Conservation (phyloP, 1,284 basidiomycete species). For the Ustilago trichophora region DNA sequence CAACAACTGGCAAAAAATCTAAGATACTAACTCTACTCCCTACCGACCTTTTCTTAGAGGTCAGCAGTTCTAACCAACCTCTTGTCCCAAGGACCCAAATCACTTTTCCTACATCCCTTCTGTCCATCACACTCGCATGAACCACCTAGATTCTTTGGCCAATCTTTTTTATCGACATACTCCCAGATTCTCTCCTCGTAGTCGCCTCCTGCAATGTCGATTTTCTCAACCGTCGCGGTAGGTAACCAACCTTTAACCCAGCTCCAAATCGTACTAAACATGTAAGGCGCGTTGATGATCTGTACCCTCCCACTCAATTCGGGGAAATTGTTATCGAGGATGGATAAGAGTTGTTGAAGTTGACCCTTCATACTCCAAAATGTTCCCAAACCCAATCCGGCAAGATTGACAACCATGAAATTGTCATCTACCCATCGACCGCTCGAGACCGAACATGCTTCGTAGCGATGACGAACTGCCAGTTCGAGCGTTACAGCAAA, state of each 20-base stretch:
- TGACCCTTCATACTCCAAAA: constrained; percentile 63
- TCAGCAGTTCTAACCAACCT: constrained; percentile 25
- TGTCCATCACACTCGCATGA: constrained; percentile 47
- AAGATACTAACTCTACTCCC: too few relatives aligned
- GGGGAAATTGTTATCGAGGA: constrained; percentile 63
- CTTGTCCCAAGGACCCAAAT: constrained; percentile 57
- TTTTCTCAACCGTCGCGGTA: constrained; percentile 58
- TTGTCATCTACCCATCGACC: constrained; percentile 62
- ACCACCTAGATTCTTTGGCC: constrained; percentile 59
- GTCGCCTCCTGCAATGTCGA: constrained; percentile 59
- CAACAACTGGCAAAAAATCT: too few relatives aligned
- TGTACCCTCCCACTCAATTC: constrained; percentile 61
- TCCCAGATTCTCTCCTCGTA: constrained; percentile 46
- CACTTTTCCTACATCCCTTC: constrained; percentile 43
- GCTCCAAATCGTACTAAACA: constrained; percentile 61
- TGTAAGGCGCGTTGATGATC: constrained; percentile 64
- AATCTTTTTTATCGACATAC: constrained; percentile 49
- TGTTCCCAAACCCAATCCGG: constrained; percentile 56
- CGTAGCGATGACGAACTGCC: constrained; percentile 57
- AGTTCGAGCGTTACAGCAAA: constrained; percentile 63
- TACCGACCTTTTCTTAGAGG: constrained; percentile 7
- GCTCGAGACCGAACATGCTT: constrained; percentile 40
- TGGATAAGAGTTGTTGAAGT: constrained; percentile 55
- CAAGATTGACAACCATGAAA: constrained; percentile 62
- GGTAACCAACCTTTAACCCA: constrained; percentile 65